Evolutionary conservation across 179 eudicot species (phyloP).

Genomic region (Amaranthus tricolor): DNA sequence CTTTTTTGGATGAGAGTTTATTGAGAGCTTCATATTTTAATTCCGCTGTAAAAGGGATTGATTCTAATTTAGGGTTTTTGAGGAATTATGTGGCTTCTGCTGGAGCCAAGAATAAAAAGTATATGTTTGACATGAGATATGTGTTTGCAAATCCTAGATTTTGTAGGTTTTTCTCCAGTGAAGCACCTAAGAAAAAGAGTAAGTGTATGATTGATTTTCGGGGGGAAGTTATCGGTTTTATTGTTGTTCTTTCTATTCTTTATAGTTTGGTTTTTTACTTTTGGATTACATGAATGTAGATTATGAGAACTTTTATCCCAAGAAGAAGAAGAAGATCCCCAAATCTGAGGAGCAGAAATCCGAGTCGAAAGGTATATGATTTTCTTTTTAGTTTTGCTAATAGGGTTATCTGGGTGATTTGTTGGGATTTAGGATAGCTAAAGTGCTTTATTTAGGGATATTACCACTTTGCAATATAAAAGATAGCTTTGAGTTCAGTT

Average conservation of each 20-base stretch:
- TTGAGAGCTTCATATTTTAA: constrained; percentile 22
- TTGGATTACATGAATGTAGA: constrained; percentile 36
- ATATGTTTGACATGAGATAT: constrained; percentile 40
- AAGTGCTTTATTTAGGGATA: neutral
- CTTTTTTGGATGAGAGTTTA: constrained; percentile 25
- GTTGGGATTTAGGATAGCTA: neutral
- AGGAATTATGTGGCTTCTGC: constrained; percentile 53
- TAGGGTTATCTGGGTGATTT: neutral
- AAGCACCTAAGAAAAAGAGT: constrained; percentile 76
- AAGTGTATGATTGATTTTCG: constrained; percentile 20
- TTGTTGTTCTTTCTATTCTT: neutral
- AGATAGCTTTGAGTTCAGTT: neutral
- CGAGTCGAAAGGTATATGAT: constrained; percentile 60
- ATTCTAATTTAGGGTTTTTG: constrained; percentile 45
- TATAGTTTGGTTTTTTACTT: neutral
- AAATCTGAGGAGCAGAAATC: constrained; percentile 67
- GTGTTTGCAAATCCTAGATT: constrained; percentile 44
- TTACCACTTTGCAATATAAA: neutral
- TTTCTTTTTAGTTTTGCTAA: neutral
- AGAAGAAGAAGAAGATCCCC: constrained; percentile 78
- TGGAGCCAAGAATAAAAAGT: constrained; percentile 32
- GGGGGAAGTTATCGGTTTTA: neutral
- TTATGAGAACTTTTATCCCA: constrained; percentile 81
- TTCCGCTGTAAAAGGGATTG: constrained; percentile 21
- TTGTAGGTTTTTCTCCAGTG: constrained; percentile 54